These are phyloP conservation scores for Pholiota conissans DNA, from an alignment of 768 basidiomycete genomes.

Conservation along the genomic window DNA sequence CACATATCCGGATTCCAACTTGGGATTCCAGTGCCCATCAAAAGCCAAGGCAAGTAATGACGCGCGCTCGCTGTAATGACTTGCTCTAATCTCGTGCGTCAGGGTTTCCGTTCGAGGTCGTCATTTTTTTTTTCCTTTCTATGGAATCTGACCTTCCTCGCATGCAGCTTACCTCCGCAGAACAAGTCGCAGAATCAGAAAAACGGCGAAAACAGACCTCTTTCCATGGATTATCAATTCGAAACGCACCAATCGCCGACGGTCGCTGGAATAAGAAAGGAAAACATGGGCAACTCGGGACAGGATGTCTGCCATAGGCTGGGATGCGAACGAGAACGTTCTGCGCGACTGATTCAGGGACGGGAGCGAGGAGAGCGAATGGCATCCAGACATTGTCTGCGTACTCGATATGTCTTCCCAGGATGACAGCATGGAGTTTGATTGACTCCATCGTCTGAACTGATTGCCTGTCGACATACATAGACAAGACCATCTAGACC, in stretches of 20 bases:
- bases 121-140: slow-evolving; percentile 15
- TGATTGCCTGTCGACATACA: slow-evolving; percentile 3
- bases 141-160: slow-evolving; percentile 20
- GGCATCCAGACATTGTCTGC: slow-evolving; percentile 16
- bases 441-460: slow-evolving; percentile 1
- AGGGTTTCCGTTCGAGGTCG: too few relatives aligned
- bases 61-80: slow-evolving; percentile 14
- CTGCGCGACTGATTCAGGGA: slow-evolving; percentile 15
- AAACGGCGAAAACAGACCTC: too few relatives aligned
- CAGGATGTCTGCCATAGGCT: neutral
- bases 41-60: too few relatives aligned
- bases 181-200: slow-evolving; percentile 17
- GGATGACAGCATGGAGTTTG: slow-evolving; percentile 16
- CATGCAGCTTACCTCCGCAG: slow-evolving; percentile 17
- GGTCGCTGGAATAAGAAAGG: too few relatives aligned
- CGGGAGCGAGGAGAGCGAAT: slow-evolving; percentile 5
- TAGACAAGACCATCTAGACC: slow-evolving; percentile 17
- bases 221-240: too few relatives aligned
- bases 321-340: slow-evolving; percentile 21
- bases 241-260: neutral
- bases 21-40: slow-evolving; percentile 21
- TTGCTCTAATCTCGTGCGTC: too few relatives aligned
- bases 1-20: slow-evolving; percentile 41
- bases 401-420: slow-evolving; percentile 16
- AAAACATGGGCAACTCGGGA: neutral